These are phyloP conservation scores for Cryphonectria japonica DNA, from an alignment of 2,329 filamentous ascomycete genomes.

Conservation along the genomic window DNA sequence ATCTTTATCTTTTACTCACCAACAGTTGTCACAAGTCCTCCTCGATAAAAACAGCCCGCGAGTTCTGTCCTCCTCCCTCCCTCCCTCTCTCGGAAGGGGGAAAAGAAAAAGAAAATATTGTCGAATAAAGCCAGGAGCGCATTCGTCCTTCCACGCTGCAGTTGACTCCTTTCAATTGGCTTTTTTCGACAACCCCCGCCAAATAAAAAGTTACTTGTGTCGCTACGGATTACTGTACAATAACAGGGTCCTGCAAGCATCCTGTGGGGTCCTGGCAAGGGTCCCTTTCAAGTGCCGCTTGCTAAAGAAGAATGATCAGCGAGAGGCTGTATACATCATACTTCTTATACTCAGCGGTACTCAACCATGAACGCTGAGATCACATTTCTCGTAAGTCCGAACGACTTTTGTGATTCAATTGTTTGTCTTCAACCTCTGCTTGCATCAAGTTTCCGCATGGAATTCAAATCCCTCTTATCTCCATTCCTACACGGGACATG, in stretches of 20 bases:
- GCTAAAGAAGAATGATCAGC: constrained; percentile 25
- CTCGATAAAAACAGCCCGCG: neutral
- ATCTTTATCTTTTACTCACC: neutral
- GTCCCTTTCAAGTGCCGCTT: constrained; percentile 16
- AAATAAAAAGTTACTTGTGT: constrained; percentile 2
- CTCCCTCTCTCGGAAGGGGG: neutral
- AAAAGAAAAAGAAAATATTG: neutral
- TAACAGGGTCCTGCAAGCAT: constrained; percentile 18
- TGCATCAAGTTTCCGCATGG: neutral
- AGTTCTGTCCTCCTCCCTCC: neutral
- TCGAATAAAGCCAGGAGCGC: neutral
- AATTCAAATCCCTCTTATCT: neutral
- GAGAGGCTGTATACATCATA: constrained; percentile 8
- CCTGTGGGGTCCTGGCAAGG: constrained; percentile 22
- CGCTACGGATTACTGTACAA: neutral
- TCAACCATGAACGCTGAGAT: constrained; percentile 60
- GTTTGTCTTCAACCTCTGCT: neutral
- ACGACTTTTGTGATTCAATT: neutral
- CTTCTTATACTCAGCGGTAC: constrained; percentile 9
- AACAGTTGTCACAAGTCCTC: neutral
- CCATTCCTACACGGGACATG: neutral
- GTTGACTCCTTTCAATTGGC: neutral
- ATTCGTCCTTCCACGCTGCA: neutral
- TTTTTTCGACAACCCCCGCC: neutral
- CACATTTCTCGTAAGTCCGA: constrained; percentile 57